Evolutionary conservation across 495 filamentous ascomycete species (phyloP), one percentile per base, ranked within the genome.

Genomic region (Neurospora tetrasperma): DNA sequence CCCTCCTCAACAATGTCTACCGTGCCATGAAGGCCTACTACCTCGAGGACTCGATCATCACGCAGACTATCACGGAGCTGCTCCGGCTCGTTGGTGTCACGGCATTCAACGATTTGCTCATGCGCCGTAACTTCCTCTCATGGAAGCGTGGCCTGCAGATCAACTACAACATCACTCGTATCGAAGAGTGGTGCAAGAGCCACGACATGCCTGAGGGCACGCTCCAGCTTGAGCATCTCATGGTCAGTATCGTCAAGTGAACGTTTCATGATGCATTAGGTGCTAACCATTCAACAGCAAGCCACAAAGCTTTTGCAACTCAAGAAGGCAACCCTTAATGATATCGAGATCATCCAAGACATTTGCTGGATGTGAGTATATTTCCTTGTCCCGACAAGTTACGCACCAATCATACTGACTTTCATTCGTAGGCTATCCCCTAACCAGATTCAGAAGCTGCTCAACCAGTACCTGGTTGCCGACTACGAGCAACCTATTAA

Each of bases 401-500:
- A 39, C 3, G 38, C 46, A 18, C 68, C 74, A 27, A 71, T 38
- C 11, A 8, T 42, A 38, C 79, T 82, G 73, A 81, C 73, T 42
- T 18, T 35, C 23, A 10, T 18, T 18, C 48, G 41, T 70, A 93
- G 92, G 93, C 90, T 99, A 46, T 98, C 96, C 0, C 94, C 96
- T 20, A 98, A 97, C 80, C 96, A 99, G 81, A 99, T 99, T 71
- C 96, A 99, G 79, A 99, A 99, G 84, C 88, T 99, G 14, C 85
- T 99, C 74, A 99, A 99, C 82, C 96, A 98, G 79, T 99, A 99
- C 78, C 90, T 99, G 54, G 95, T 98, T 27, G 96, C 96, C 27
- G 96, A 99, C 83, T 99, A 99, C 81, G 96, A 99, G 82, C 95
- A 98, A 82, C 96, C 96, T 42, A 99, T 99, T 81, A 98, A 99